phyloP scores from a whole-genome alignment of 176 grass and related monocot species.

The Triticum dicoccoides region DNA sequence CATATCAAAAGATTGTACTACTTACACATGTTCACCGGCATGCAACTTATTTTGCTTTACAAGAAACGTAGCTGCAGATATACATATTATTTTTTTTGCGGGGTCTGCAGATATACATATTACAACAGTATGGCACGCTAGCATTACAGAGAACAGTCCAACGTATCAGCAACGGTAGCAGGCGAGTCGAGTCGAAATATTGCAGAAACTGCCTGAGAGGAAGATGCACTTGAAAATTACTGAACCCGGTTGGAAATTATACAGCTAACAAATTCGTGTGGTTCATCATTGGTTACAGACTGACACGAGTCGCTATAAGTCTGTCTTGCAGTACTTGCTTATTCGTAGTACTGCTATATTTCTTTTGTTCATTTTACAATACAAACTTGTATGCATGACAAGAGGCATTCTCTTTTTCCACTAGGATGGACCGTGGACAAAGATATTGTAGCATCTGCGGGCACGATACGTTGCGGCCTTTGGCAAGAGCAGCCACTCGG shows the following conservation, averaged over 20 bases:
- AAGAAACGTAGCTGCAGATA: background rate
- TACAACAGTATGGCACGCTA: background rate
- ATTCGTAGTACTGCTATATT: background rate
- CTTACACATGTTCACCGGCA: too few relatives aligned
- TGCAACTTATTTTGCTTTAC: too few relatives aligned
- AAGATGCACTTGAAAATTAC: background rate
- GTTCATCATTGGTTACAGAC: background rate
- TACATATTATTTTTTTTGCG: too few relatives aligned
- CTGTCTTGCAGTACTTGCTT: background rate
- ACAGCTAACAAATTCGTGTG: background rate
- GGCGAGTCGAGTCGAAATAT: background rate
- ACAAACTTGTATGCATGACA: conserved; percentile 2
- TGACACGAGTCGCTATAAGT: background rate
- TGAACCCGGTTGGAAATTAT: background rate
- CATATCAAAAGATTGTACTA: too few relatives aligned
- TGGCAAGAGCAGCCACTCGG: background rate
- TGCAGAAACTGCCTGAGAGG: background rate
- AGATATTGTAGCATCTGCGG: background rate
- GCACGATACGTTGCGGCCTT: background rate
- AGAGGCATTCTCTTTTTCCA: background rate
- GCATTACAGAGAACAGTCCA: background rate
- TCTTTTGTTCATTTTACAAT: background rate
- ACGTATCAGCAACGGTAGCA: background rate
- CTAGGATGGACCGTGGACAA: background rate
- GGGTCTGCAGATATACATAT: too few relatives aligned